phyloP scores from a whole-genome alignment of 495 filamentous ascomycete species.

The Neurospora sp. region DNA sequence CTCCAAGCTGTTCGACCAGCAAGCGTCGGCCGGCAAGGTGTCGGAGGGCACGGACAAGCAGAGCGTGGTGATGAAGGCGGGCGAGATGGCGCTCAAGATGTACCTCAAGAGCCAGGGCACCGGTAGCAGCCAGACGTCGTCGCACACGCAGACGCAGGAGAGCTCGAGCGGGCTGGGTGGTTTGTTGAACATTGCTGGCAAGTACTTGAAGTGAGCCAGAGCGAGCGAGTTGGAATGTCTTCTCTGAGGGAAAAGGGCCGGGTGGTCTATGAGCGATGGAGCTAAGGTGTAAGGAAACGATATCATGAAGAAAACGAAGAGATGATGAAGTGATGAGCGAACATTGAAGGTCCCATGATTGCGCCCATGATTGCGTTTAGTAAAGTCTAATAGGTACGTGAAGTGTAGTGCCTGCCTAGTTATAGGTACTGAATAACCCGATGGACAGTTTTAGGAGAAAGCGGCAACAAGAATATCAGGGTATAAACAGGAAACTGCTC shows the following conservation, averaged over 20 bases:
- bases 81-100: conserved; percentile 46
- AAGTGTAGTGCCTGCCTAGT: background rate
- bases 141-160: background rate
- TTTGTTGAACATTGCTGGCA: conserved; percentile 12
- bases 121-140: background rate
- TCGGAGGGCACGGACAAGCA: conserved; percentile 38
- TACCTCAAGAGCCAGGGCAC: conserved; percentile 40
- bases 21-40: conserved; percentile 37
- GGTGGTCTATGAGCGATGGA: background rate
- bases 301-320: background rate
- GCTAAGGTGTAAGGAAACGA: background rate
- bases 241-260: background rate
- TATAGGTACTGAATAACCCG: background rate
- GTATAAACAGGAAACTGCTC: background rate
- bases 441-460: background rate
- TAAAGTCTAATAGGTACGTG: background rate
- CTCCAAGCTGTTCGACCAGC: conserved; percentile 42
- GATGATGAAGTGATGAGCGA: background rate
- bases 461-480: background rate
- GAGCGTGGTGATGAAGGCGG: conserved; percentile 40
- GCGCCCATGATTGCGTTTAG: background rate
- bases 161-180: conserved; percentile 9
- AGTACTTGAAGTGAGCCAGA: background rate
- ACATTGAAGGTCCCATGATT: background rate
- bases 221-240: background rate